A percentile compares a stretch with the other conserved stretches of the same genome.
Conservation (phyloP, 352 stramenopile genomes). For the Globisporangium polare region DNA sequence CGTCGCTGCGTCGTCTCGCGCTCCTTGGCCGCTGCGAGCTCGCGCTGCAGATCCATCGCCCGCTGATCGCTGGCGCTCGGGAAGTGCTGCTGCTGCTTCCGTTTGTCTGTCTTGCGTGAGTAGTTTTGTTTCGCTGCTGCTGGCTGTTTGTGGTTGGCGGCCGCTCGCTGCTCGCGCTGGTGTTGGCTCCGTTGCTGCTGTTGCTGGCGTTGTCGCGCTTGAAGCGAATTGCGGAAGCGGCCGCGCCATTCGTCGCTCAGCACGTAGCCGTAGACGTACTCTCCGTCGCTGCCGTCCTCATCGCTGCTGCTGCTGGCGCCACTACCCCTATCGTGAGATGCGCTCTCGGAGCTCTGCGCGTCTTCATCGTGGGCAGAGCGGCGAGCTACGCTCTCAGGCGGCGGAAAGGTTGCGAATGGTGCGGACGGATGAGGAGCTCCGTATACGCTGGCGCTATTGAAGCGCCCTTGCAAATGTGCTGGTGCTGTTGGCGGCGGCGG, state of each 20-base stretch:
- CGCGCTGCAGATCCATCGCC: slow-evolving; percentile 32
- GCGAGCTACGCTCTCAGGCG: background rate
- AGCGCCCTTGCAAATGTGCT: background rate
- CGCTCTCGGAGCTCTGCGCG: background rate
- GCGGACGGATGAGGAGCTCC: background rate
- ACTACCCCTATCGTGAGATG: slow-evolving; percentile 4
- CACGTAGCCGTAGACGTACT: slow-evolving; percentile 73
- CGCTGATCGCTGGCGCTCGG: slow-evolving; percentile 16
- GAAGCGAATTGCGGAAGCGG: slow-evolving; percentile 30
- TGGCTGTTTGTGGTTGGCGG: background rate
- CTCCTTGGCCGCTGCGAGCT: slow-evolving; percentile 34
- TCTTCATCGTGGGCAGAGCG: background rate
- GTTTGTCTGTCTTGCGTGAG: background rate
- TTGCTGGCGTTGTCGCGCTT: slow-evolving; percentile 14
- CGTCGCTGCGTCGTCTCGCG: slow-evolving; percentile 32
- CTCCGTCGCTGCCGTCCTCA: slow-evolving; percentile 27
- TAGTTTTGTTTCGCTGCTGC: background rate
- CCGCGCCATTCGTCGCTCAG: slow-evolving; percentile 69
- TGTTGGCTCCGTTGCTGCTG: slow-evolving; percentile 14
- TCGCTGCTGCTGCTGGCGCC: background rate
- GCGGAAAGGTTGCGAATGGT: background rate
- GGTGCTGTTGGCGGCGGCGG: background rate
- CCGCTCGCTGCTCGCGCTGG: background rate
- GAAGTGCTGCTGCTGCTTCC: slow-evolving; percentile 5
- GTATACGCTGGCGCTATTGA: background rate